Evolutionary conservation across 176 grass and related monocot species (phyloP), one percentile per base, ranked within the genome.

Genomic region (Rhynchospora tenuis): DNA sequence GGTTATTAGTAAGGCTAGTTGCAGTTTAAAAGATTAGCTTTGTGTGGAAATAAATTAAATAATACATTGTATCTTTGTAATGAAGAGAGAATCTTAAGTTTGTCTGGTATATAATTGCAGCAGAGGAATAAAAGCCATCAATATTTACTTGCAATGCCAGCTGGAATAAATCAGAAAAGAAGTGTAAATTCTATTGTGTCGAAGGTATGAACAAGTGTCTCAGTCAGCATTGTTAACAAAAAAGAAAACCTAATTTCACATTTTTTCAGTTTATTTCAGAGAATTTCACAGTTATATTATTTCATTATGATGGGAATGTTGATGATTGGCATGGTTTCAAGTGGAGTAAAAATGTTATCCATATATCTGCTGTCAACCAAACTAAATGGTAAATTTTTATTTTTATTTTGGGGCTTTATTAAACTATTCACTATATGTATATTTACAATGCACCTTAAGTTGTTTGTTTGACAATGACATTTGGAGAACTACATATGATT

Each of bases 301-400:
- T 97, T 88, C 94, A 97, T 85, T 97, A 97, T 42, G 94, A 97
- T 97, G 94, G 90, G 42, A 92, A 92, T 88, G 90, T 97, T 45
- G 87, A 92, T 89, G 92, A 84, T 48, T 97, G 92, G 94, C 89
- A 97, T 71, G 87, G 89, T 89, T 59, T 94, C 71, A 68, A 79
- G 0, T 97, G 94, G 94, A 94, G 92, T 88, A 92, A 84, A 85
- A 89, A 79, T 85, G 90, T 97, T 71, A 92, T 97, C 83, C 94
- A 97, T 80, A 89, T 97, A 74, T 84, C 94, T 84, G 92, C 92
- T 76, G 78, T 80, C 83, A 94, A 92, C 72, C 92, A 97, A 76
- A 94, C 94, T 83, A 97, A 94, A 88, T 97, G 94, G 94, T 94
- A 85, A 85, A 78, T 28, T 84, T 73, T 38, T 33, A 23, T 22